Evolutionary conservation across 1,284 basidiomycete genomes (phyloP).

Genomic region (Tranzscheliella williamsii): DNA sequence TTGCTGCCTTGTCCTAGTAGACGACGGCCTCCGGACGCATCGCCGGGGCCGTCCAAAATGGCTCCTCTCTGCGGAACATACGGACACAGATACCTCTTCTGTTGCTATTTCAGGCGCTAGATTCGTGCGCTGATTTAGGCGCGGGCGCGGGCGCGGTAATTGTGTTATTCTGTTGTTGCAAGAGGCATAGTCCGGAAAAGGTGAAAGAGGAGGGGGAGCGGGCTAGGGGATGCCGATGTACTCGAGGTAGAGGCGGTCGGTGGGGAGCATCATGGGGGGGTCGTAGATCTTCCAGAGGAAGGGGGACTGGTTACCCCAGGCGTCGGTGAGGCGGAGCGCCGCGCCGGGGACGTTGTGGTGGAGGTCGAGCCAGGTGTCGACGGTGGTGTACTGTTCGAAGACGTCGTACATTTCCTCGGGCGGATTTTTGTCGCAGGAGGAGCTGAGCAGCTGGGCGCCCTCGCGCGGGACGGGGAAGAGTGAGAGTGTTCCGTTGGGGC

Average conservation of each 20-base stretch:
- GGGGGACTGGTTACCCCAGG: conserved; percentile 29
- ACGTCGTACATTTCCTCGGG: conserved; percentile 41
- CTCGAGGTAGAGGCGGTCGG: conserved; percentile 39
- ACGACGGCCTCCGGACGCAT: no score
- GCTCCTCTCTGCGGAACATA: no score
- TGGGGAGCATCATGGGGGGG: conserved; percentile 55
- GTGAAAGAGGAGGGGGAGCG: no score
- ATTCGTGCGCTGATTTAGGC: no score
- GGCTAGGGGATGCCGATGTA: conserved; percentile 34
- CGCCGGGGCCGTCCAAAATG: no score
- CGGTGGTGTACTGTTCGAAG: conserved; percentile 18
- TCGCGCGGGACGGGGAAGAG: conserved; percentile 29
- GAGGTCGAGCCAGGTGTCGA: conserved; percentile 36
- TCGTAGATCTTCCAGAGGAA: conserved; percentile 47
- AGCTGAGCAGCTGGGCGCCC: conserved; percentile 33
- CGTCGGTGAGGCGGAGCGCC: conserved; percentile 23
- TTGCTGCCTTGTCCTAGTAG: no score
- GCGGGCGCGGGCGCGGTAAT: no score
- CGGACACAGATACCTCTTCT: no score
- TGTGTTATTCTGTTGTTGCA: no score
- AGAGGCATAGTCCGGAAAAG: no score
- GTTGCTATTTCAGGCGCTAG: no score
- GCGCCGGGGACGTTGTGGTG: conserved; percentile 10
- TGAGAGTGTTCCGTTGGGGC: conserved; percentile 38
- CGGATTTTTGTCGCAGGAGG: conserved; percentile 9